These are phyloP conservation scores for Casuarina glauca DNA, from an alignment of 306 rosid genomes.

Conservation along the genomic window DNA sequence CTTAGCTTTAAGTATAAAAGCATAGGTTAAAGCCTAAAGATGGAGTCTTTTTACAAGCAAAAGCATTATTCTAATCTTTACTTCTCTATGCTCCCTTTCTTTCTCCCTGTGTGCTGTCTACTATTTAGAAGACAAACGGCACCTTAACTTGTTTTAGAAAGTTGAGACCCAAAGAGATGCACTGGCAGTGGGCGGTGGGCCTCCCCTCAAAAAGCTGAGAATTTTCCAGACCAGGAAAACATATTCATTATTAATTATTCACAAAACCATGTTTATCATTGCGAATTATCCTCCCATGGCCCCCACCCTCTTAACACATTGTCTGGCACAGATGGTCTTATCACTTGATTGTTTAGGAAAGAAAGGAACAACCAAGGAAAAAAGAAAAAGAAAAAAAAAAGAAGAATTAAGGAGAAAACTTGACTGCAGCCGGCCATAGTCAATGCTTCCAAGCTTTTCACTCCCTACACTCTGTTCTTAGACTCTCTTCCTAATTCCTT, in stretches of 20 bases:
- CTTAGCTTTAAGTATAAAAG: slow-evolving; percentile 28
- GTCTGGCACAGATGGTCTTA: slow-evolving; percentile 27
- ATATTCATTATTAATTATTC: slow-evolving; percentile 13
- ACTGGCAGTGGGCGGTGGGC: slow-evolving; percentile 38
- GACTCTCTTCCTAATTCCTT: background rate
- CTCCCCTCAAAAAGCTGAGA: background rate
- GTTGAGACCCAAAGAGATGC: slow-evolving; percentile 49
- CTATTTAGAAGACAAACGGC: slow-evolving; percentile 50
- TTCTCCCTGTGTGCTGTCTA: slow-evolving; percentile 45
- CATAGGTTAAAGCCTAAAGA: slow-evolving; percentile 28
- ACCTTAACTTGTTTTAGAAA: slow-evolving; percentile 56
- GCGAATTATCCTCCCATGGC: slow-evolving; percentile 9
- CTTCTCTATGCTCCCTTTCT: slow-evolving; percentile 11
- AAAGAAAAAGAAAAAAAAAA: background rate
- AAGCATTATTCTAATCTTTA: slow-evolving; percentile 25
- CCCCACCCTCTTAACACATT: slow-evolving; percentile 18
- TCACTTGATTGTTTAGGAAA: slow-evolving; percentile 33
- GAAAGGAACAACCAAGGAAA: background rate
- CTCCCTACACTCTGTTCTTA: background rate
- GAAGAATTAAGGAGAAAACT: background rate
- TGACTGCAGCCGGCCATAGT: background rate
- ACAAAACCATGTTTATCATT: slow-evolving; percentile 16
- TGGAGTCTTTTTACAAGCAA: slow-evolving; percentile 34
- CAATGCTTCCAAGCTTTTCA: background rate
- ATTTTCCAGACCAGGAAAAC: background rate